phyloP scores from a whole-genome alignment of 352 stramenopile species.

The Phytopythium mirpurense region DNA sequence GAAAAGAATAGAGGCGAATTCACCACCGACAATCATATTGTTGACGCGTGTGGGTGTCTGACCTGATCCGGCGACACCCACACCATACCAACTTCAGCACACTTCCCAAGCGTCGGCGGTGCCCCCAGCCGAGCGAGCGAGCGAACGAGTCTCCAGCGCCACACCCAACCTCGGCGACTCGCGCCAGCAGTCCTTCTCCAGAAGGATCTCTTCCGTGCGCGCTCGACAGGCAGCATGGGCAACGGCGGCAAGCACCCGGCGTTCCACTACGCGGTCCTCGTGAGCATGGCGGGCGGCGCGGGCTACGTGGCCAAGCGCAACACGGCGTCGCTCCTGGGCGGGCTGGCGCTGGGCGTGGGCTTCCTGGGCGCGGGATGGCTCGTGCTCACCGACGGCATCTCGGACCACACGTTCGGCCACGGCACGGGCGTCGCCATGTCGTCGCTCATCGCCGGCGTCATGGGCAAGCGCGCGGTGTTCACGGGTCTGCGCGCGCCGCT shows the following conservation, averaged over 20 bases:
- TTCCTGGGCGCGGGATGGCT: conserved; percentile 67
- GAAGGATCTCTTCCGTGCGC: too few relatives aligned
- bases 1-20: background rate
- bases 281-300: conserved; percentile 51
- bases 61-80: too few relatives aligned
- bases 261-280: conserved; percentile 66
- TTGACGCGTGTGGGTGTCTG: too few relatives aligned
- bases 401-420: conserved; percentile 65
- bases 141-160: too few relatives aligned
- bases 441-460: conserved; percentile 54
- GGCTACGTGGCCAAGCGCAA: conserved; percentile 61
- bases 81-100: too few relatives aligned
- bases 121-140: too few relatives aligned
- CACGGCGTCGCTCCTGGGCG: conserved; percentile 59
- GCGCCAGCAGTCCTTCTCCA: too few relatives aligned
- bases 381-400: conserved; percentile 66
- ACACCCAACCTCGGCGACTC: too few relatives aligned
- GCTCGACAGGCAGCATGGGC: conserved; percentile 14
- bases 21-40: background rate
- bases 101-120: too few relatives aligned
- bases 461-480: conserved; percentile 39
- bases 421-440: conserved; percentile 68
- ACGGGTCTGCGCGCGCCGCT: conserved; percentile 33
- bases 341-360: conserved; percentile 47
- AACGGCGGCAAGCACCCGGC: conserved; percentile 51